Percentiles rank a stretch among this genome's conserved stretches.
These are phyloP conservation scores for Blastocystis sp. DNA, from an alignment of 352 stramenopile species.

Conservation along the genomic window DNA sequence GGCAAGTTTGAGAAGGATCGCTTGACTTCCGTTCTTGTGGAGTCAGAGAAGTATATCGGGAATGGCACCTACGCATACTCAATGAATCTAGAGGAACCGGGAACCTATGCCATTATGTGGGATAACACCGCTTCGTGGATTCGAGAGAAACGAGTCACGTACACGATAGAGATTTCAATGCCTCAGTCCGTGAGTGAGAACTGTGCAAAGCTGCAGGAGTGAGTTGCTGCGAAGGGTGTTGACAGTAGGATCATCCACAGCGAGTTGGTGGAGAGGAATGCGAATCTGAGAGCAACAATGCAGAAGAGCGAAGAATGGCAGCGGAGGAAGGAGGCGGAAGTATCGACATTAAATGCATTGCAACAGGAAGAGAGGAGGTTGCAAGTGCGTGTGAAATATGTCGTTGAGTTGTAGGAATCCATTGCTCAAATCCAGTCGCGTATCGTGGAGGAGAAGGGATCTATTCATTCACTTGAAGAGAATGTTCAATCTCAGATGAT, in stretches of 20 bases:
- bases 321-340: neutral
- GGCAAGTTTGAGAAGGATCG: neutral
- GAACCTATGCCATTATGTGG: neutral
- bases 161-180: neutral
- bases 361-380: no score
- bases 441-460: no score
- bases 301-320: neutral
- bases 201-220: neutral
- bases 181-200: neutral
- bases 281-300: neutral
- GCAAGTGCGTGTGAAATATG: no score
- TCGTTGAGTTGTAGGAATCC: no score
- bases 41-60: constrained; percentile 19
- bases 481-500: no score
- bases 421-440: no score
- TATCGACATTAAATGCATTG: no score
- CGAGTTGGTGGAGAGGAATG: neutral
- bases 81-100: neutral
- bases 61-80: neutral
- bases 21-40: neutral
- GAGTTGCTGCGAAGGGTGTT: neutral
- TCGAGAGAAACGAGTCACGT: constrained; percentile 7
- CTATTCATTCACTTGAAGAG: no score
- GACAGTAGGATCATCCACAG: neutral
- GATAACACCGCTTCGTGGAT: constrained; percentile 1